phyloP scores from a whole-genome alignment of 2,329 filamentous ascomycete species.

The Trichoderma endophyticum region DNA sequence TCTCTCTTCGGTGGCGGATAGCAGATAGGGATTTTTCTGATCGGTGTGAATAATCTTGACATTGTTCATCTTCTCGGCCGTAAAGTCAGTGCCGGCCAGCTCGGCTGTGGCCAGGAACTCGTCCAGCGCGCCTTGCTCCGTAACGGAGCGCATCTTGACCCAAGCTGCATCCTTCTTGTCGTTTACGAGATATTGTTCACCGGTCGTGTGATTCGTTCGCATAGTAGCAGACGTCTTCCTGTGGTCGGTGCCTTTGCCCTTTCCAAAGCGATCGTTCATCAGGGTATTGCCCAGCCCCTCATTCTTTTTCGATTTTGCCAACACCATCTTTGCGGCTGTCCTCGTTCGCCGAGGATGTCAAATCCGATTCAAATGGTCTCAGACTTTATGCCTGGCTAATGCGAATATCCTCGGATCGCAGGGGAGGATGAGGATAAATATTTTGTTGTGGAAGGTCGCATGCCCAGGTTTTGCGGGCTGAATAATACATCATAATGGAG shows the following conservation, averaged over 20 bases:
- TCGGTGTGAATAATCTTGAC: conserved; percentile 98
- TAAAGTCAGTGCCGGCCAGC: conserved; percentile 97
- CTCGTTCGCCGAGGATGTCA: neutral
- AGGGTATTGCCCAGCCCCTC: conserved; percentile 94
- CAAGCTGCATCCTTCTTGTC: conserved; percentile 86
- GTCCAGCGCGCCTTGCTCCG: conserved; percentile 92
- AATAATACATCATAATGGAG: conserved; percentile 43
- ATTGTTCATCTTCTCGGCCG: conserved; percentile 97
- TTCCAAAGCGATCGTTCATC: conserved; percentile 98
- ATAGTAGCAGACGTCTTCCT: conserved; percentile 62
- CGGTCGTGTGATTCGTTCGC: conserved; percentile 73
- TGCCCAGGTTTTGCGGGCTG: conserved; percentile 27
- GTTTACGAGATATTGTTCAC: conserved; percentile 90
- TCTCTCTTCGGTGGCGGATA: conserved; percentile 81
- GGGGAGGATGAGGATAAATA: neutral
- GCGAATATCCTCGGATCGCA: neutral
- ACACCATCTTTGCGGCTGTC: conserved; percentile 46
- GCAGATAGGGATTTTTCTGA: conserved; percentile 90
- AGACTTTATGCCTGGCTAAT: neutral
- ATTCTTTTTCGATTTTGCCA: conserved; percentile 89
- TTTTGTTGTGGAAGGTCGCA: conserved; percentile 15
- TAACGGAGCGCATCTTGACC: conserved; percentile 99
- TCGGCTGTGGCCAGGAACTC: conserved; percentile 96
- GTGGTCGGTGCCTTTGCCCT: conserved; percentile 80
- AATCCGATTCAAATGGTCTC: neutral